Conservation (phyloP, 345 rosid species). For the Dipteronia sinensis region DNA sequence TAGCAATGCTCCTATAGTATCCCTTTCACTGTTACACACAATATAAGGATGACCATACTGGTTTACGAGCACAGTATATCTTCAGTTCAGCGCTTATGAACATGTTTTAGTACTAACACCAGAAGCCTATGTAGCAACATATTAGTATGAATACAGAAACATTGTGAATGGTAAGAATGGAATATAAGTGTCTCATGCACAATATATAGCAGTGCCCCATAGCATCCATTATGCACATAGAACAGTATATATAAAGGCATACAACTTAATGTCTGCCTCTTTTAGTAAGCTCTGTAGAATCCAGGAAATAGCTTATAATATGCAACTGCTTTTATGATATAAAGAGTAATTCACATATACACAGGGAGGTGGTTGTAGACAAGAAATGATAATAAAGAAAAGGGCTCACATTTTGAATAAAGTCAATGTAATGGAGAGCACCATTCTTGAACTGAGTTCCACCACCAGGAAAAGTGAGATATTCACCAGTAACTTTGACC, state of each 20-base stretch:
- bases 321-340: background rate
- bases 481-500: conserved; percentile 61
- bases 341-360: background rate
- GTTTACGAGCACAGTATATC: background rate
- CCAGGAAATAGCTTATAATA: conserved; percentile 18
- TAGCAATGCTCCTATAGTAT: background rate
- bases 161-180: background rate
- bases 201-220: background rate
- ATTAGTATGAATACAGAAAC: background rate
- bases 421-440: conserved; percentile 57
- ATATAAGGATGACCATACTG: background rate
- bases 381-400: background rate
- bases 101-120: background rate
- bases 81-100: background rate
- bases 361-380: background rate
- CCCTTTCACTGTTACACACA: no score
- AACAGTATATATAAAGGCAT: background rate
- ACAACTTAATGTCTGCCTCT: background rate
- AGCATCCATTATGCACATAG: background rate
- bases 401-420: conserved; percentile 43
- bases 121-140: background rate
- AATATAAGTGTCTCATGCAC: background rate
- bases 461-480: conserved; percentile 60
- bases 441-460: conserved; percentile 61
- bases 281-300: conserved; percentile 15